Conservation (phyloP, 2,329 filamentous ascomycete genomes). For the Exophiala xenobiotica region DNA sequence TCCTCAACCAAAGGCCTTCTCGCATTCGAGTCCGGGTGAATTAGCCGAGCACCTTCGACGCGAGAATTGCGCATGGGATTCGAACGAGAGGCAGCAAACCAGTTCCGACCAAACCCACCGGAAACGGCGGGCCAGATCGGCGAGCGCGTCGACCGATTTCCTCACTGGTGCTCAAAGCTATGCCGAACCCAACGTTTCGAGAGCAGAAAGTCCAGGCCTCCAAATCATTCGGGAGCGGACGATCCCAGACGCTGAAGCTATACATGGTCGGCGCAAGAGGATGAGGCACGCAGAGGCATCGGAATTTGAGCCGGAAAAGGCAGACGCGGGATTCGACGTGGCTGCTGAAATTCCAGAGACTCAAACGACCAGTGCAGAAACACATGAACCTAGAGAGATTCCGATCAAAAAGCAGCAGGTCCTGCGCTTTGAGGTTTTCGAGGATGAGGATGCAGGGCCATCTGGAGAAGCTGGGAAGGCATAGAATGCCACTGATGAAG, state of each 20-base stretch:
- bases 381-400: not conserved
- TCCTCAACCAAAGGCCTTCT: not conserved
- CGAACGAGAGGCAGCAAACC: not conserved
- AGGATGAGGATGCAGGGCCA: not conserved
- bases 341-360: not conserved
- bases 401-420: not conserved
- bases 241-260: not conserved
- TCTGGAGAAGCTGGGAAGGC: not conserved
- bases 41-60: not conserved
- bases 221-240: not conserved
- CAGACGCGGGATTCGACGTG: not conserved
- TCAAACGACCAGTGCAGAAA: not conserved
- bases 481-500: not conserved
- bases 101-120: not conserved
- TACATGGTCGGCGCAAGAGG: not conserved
- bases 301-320: not conserved
- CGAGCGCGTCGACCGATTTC: constrained; percentile 17
- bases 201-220: not conserved
- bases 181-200: not conserved
- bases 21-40: constrained; percentile 2
- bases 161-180: constrained; percentile 15
- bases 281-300: not conserved
- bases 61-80: not conserved
- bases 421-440: not conserved
- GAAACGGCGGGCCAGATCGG: not conserved